Base-by-base conservation (phyloP, 2,329 filamentous ascomycete genomes). In the Trichoderma lentiforme region DNA sequence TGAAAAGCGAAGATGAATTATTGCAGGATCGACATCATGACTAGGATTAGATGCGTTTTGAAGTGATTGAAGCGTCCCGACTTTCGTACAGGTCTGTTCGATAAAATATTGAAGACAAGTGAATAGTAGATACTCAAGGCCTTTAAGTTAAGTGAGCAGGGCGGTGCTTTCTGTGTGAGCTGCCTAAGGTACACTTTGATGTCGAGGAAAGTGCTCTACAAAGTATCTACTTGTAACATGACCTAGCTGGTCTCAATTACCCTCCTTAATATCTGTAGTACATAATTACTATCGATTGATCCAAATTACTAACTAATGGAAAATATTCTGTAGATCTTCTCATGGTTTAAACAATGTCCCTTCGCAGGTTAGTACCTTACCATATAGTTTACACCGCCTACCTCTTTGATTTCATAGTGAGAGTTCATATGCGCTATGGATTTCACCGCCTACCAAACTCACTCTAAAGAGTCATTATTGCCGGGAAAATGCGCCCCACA, bases 401-500 rank as follows among this genome's bases (percentile, higher is more conserved):
- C 67, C 39, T 53, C n/a, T 47, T 64, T 57, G 12, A 24, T 0
- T 24, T 24, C 4, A 9, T 7, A n/a, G 11, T 4, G 4, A 18
- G 18, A 34, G 18, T 4, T 6, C 9, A 21, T 14, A 24, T 28
- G 58, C 58, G 60, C 68, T 57, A 28, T 56, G 8, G 4, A 3
- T 6, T 21, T n/a, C 51, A 63, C 68, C 68, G 47, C 58, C 43
- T 71, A 43, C 47, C 24, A 14, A 5, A 58, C 18, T 12, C 3
- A 3, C 7, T 9, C 15, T 2, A 39, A 36, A 14, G 3, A 4
- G 8, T 11, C 15, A 9, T 34, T 57, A 71, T 26, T 71, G 61
- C 62, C 53, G 69, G 69, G 12, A 71, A 21, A 71, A 71, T 51
- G n/a, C 32, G 68, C 68, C 68, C 68, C 68, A 71, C 62, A 61